phyloP scores from a whole-genome alignment of 768 basidiomycete species.

The Mycena galericulata region DNA sequence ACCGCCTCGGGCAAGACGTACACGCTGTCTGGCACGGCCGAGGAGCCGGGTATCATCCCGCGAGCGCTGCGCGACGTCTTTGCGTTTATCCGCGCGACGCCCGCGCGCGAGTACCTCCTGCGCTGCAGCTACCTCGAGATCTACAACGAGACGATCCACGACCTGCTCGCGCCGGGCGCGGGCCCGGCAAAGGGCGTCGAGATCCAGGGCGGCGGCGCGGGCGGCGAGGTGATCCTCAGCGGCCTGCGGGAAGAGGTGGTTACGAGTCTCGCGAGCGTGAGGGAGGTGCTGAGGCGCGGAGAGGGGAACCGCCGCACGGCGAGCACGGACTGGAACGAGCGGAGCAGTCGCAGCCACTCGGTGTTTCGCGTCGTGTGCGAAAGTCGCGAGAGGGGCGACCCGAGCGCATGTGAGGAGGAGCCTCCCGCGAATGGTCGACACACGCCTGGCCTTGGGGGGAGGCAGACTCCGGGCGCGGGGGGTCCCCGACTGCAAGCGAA shows the following conservation, averaged over 20 bases:
- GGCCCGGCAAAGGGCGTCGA: conserved; percentile 70
- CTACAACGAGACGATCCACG: conserved; percentile 93
- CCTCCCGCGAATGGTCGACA: conserved; percentile 43
- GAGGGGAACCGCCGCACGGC: conserved; percentile 91
- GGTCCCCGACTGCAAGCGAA: conserved; percentile 78
- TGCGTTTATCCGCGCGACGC: conserved; percentile 79
- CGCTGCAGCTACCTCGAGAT: conserved; percentile 97
- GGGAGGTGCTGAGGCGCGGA: conserved; percentile 86
- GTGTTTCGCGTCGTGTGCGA: conserved; percentile 95
- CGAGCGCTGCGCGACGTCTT: conserved; percentile 95
- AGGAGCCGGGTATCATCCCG: conserved; percentile 95
- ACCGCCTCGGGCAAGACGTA: conserved; percentile 77
- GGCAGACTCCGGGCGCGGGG: conserved; percentile 44
- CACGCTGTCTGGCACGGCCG: conserved; percentile 77
- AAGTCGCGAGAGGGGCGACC: conserved; percentile 73
- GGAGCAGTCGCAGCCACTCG: conserved; percentile 94
- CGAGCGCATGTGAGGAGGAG: conserved; percentile 57
- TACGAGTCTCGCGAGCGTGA: conserved; percentile 88
- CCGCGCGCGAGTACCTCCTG: conserved; percentile 90
- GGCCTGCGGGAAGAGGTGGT: conserved; percentile 94
- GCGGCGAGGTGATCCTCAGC: conserved; percentile 70
- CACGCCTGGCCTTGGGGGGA: conserved; percentile 44
- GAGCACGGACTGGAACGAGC: conserved; percentile 98
- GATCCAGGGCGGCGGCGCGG: conserved; percentile 78
- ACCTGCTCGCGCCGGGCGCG: conserved; percentile 80